phyloP scores from a whole-genome alignment of 2,329 filamentous ascomycete genomes.

The Cytospora schulzeri region DNA sequence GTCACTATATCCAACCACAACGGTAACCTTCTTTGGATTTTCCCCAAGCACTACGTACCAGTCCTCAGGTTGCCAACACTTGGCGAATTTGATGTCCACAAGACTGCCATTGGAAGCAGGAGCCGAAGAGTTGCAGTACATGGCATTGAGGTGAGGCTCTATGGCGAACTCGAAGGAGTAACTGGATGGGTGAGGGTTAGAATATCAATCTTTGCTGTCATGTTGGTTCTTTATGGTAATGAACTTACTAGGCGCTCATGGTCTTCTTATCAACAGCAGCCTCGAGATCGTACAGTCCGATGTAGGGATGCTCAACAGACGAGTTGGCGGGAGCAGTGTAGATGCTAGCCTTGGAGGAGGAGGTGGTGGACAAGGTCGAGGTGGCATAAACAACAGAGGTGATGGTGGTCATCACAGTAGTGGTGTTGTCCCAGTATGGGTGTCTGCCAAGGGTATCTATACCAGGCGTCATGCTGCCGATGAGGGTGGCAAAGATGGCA shows the following conservation, averaged over 20 bases:
- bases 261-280: conserved; percentile 1
- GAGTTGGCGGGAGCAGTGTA: conserved; percentile 9
- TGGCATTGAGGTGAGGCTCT: conserved; percentile 4
- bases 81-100: background rate
- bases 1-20: background rate
- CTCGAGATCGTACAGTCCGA: conserved; percentile 6
- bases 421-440: background rate
- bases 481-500: background rate
- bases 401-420: no score
- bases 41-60: no score
- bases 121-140: background rate
- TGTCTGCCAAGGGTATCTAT: background rate
- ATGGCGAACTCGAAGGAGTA: conserved; percentile 12
- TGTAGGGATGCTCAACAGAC: background rate
- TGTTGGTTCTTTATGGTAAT: rapidly evolving
- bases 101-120: background rate
- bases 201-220: background rate
- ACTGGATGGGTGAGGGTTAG: background rate
- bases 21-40: no score
- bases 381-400: no score
- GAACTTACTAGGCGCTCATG: conserved; percentile 6
- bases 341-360: background rate
- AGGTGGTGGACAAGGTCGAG: background rate
- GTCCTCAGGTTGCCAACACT: background rate
- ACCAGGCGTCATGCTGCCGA: background rate